A percentile compares a stretch with the other conserved stretches of the same genome.
These are phyloP conservation scores for Linnemannia hyalina DNA, from an alignment of 192 early-diverging fungal genomes.

Conservation along the genomic window DNA sequence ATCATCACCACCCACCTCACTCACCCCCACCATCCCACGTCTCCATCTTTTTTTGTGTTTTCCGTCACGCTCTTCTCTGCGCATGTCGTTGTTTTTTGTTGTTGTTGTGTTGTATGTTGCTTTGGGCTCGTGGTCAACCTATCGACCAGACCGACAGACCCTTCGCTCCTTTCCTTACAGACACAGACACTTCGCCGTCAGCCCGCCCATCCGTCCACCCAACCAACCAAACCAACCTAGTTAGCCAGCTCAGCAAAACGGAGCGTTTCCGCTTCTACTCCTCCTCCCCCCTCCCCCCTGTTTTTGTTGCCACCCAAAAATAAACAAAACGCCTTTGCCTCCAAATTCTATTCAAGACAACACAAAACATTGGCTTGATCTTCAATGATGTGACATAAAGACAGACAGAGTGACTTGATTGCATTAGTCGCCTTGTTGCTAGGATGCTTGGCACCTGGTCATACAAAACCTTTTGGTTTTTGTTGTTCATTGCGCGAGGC, in stretches of 20 bases:
- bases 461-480: neutral
- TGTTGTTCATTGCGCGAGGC: neutral
- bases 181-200: neutral
- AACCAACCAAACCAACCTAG: too few relatives aligned
- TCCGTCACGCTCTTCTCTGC: neutral
- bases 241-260: slow-evolving; percentile 5
- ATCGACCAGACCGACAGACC: neutral
- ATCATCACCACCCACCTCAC: neutral
- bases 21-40: neutral
- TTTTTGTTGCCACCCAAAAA: neutral
- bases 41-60: slow-evolving; percentile 7
- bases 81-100: neutral
- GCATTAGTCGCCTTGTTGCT: neutral
- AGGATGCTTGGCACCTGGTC: neutral
- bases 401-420: neutral
- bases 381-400: neutral
- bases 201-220: too few relatives aligned
- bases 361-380: neutral
- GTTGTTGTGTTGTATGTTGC: neutral
- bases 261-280: neutral
- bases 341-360: neutral
- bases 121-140: neutral
- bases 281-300: neutral
- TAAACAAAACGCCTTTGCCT: neutral
- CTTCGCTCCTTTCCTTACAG: neutral